Base-by-base conservation (phyloP, 2,329 filamentous ascomycete genomes). In the Arthrinium phaeospermum region DNA sequence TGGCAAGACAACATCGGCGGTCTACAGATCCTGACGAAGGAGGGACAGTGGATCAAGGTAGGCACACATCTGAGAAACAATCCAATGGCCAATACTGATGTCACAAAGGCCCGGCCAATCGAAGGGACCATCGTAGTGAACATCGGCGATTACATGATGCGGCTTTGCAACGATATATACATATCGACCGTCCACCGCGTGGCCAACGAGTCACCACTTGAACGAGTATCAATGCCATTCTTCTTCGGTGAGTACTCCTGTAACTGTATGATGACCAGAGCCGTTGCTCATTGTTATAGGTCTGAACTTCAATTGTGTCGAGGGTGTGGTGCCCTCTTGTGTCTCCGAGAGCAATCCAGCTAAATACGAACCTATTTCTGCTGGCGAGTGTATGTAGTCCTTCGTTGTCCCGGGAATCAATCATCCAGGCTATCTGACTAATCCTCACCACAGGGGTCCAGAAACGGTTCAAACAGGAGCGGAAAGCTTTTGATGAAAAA, bases 221-320 rank as follows among this genome's bases (percentile, higher is more conserved):
- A 85, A 70, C 80, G 87, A 19, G 85, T 87, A 57, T 88, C 85
- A 0, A 88, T 90, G 85, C 87, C 87, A 0, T 89, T 90, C 76
- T 90, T 90, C 78, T 86, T 89, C 70, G 85, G 85, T 83, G 77
- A 73, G 77, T 45, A 44, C 24, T 2, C 13, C 41, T n/a, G 30
- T 30, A 19, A 34, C 2, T 14, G 16, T 27, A 57, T 41, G 45
- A 34, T 24, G 4, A 41, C 10, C 19, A 16, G 30, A 5, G n/a
- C 8, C 19, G 19, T 27, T 70, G 47, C 46, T 53, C 34, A 53
- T 41, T 12, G 12, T 6, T 57, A 27, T 75, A 85, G 85, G 79
- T 0, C 84, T 89, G 72, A 88, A 89, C 74, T 86, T 86, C 68
- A 86, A 89, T 70, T 85, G 85, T 44, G 83, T 85, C 24, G 85